Evolutionary conservation across 2,329 filamentous ascomycete species (phyloP), one percentile per base, ranked within the genome.

Genomic region (Colletotrichum sidae): DNA sequence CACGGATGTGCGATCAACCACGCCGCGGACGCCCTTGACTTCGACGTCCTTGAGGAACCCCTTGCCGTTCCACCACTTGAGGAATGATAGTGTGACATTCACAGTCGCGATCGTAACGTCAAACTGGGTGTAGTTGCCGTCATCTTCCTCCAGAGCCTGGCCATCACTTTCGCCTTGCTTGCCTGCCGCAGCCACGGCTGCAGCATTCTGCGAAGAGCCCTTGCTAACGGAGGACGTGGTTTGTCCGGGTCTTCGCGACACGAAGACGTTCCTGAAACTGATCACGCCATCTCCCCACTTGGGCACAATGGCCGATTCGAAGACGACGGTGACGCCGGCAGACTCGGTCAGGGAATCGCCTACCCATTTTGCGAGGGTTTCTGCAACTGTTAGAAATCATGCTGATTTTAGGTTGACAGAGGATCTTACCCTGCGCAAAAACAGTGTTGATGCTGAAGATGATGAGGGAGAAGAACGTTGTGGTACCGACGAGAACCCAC

Each of bases 11-110:
- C 96, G 88, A 77, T 99, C 96, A 49, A 99, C 86, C 6, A 98
- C 93, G 25, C 96, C 96, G 65, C 96, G 88, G 37, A 99, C 92
- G 5, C 96, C 96, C 74, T 94, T 96, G 56, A 99, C 90, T 74
- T 97, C 94, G 46, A 99, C 96, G 74, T 98, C 93, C 71, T 92
- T 90, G 8, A 99, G 82, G 6, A 96, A 84, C 0, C 96, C 96
- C 77, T 95, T 97, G 25, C 96, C 95, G 71, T 97, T 98, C 88
- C 97, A 96, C 96, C 96, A 99, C 75, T 97, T 98, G n/a, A 94
- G 86, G 71, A 99, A 98, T 0, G 96, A 99, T 34, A 99, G 78
- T 0, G 95, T 98, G 46, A 99, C 95, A 73, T 99, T 97, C 67
- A 99, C 93, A 0, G 93, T 96, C 68, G 96, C 93, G 65, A 99